phyloP scores from a whole-genome alignment of 495 filamentous ascomycete species.

The Xylaria nigripes region DNA sequence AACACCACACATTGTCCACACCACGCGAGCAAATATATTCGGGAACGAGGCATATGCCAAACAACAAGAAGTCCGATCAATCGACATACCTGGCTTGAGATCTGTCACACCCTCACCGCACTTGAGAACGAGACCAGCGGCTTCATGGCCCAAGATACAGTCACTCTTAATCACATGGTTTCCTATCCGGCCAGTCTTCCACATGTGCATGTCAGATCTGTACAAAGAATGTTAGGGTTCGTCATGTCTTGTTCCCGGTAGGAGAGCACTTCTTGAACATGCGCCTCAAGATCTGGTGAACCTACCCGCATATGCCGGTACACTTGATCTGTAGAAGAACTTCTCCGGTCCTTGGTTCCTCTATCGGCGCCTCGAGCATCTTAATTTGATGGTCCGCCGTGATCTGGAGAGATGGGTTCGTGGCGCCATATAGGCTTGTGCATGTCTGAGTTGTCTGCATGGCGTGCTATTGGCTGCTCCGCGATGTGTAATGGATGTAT shows the following conservation, averaged over 20 bases:
- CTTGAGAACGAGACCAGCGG: conserved; percentile 39
- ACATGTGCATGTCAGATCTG: conserved; percentile 37
- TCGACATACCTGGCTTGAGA: conserved; percentile 29
- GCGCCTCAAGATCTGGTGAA: background rate
- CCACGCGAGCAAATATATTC: background rate
- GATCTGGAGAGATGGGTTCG: conserved; percentile 49
- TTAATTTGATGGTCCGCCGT: conserved; percentile 48
- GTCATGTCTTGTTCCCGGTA: background rate
- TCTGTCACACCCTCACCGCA: conserved; percentile 36
- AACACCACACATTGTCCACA: background rate
- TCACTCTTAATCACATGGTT: conserved; percentile 36
- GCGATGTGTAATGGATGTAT: background rate
- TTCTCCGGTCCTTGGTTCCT: conserved; percentile 38
- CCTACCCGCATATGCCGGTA: conserved; percentile 42
- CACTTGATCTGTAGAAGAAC: conserved; percentile 45
- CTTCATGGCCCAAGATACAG: conserved; percentile 43
- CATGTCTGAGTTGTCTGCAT: conserved; percentile 6
- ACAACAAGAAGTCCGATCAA: background rate
- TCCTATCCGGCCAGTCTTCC: conserved; percentile 41
- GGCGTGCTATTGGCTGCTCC: background rate
- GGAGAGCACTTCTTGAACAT: background rate
- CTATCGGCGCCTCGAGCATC: conserved; percentile 43
- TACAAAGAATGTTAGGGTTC: background rate
- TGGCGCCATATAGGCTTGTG: no score
- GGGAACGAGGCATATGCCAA: background rate